Percentiles rank a stretch among this genome's conserved stretches.
Evolutionary conservation across 441 rosid species (phyloP).

Genomic region (Macaranga tanarius): DNA sequence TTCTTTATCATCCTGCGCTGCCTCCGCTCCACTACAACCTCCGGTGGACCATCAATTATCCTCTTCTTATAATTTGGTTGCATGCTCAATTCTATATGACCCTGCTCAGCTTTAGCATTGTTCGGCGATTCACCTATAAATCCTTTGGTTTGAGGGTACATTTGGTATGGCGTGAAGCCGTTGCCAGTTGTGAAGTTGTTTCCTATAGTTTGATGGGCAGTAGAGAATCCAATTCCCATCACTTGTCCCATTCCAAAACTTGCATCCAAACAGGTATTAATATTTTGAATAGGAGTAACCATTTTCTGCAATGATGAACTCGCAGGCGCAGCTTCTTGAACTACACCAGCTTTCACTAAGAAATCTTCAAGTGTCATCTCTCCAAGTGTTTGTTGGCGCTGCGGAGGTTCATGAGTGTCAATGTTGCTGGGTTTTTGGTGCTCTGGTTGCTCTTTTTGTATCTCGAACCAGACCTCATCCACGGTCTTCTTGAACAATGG

Average conservation of each 20-base stretch:
- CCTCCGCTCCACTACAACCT: conserved; percentile 72
- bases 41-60: conserved; percentile 61
- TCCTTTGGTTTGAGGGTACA: conserved; percentile 31
- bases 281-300: conserved; percentile 17
- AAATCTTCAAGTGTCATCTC: conserved; percentile 95
- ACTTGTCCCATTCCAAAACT: conserved; percentile 31
- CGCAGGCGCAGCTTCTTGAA: conserved; percentile 48
- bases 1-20: conserved; percentile 93
- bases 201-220: conserved; percentile 27
- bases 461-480: conserved; percentile 78
- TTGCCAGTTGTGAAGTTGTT: conserved; percentile 23
- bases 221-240: conserved; percentile 33
- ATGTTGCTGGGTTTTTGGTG: conserved; percentile 27
- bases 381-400: conserved; percentile 69
- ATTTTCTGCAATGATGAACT: conserved; percentile 20
- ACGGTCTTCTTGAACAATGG: conserved; percentile 73
- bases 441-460: conserved; percentile 47
- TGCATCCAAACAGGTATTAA: conserved; percentile 32
- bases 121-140: conserved; percentile 39
- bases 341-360: conserved; percentile 84
- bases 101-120: conserved; percentile 36
- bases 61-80: conserved; percentile 50
- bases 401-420: conserved; percentile 32
- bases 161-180: conserved; percentile 37
- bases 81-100: conserved; percentile 32